Conservation (phyloP, 495 filamentous ascomycete species). For the Melanomma pulvis-pyrius region DNA sequence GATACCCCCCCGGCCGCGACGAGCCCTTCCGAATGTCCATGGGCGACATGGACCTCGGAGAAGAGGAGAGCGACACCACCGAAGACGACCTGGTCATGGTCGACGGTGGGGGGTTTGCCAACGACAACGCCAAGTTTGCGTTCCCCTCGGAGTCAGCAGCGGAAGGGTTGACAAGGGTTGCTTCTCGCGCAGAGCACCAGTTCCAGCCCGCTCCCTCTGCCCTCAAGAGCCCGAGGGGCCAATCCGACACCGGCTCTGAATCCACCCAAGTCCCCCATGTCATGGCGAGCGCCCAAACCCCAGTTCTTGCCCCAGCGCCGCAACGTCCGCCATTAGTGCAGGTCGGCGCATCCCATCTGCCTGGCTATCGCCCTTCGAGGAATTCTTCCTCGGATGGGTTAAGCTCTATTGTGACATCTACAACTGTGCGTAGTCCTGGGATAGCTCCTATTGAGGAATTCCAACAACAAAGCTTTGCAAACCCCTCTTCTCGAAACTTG, state of each 20-base stretch:
- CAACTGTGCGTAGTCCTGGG: slow-evolving; percentile 32
- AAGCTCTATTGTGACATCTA: slow-evolving; percentile 33
- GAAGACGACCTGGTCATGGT: slow-evolving; percentile 39
- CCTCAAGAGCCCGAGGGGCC: background rate
- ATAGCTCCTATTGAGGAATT: slow-evolving; percentile 31
- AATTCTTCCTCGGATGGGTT: slow-evolving; percentile 60
- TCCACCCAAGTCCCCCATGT: slow-evolving; percentile 9
- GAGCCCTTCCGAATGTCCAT: slow-evolving; percentile 22
- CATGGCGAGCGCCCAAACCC: slow-evolving; percentile 18
- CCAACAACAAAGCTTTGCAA: slow-evolving; percentile 6
- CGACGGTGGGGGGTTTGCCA: slow-evolving; percentile 25
- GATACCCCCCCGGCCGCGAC: slow-evolving; percentile 2
- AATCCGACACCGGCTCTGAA: slow-evolving; percentile 16
- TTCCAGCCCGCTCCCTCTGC: slow-evolving; percentile 1
- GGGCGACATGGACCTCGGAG: slow-evolving; percentile 25
- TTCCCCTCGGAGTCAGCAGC: slow-evolving; percentile 2
- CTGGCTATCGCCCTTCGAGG: slow-evolving; percentile 56
- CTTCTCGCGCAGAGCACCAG: slow-evolving; percentile 8
- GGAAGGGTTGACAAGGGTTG: slow-evolving; percentile 1
- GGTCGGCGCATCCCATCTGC: slow-evolving; percentile 57
- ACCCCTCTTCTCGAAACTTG: slow-evolving; percentile 23
- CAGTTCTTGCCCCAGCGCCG: slow-evolving; percentile 29
- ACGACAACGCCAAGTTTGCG: slow-evolving; percentile 27
- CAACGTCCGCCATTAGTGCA: slow-evolving; percentile 42
- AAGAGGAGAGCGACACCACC: slow-evolving; percentile 36